Evolutionary conservation across 2,329 filamentous ascomycete species (phyloP), one percentile per base, ranked within the genome.

Genomic region (Xylariaceae sp.): DNA sequence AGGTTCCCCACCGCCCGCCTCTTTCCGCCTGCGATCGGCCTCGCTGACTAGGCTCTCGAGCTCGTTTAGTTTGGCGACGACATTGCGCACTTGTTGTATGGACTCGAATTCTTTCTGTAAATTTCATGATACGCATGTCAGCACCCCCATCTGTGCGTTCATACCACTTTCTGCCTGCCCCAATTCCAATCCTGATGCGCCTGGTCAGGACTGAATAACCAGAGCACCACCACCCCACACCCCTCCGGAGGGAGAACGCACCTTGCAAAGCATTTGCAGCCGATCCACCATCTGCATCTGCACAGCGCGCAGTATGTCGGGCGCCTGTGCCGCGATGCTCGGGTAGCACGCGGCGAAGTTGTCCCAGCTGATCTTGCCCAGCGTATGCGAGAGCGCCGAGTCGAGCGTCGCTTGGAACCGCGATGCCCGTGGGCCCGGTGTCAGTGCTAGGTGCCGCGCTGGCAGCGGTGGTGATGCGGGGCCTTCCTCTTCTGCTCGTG

Each of bases 311-410:
- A 88, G 75, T 33, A 81, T 77, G 6, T 71, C 74, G 21, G 82
- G 81, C 17, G 83, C 79, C 59, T 77, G 74, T 34, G 72, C 68
- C 16, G 82, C 79, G n/a, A 87, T 76, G 17, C 81, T 85, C 39
- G 86, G 85, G 69, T 86, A 88, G 73, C 86, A 88, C 2, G 80
- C 76, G 2, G 80, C 80, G 64, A 88, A 82, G 69, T 84, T 84
- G 45, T 81, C 77, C 74, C 79, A 84, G 61, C 74, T 78, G 52
- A 87, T 76, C 67, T 82, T 81, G 63, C 71, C 75, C 28, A 88
- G 77, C 2, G 85, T 87, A 64, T 79, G 79, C 41, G 72, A 63
- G 21, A 87, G 78, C 24, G 79, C 79, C 55, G 76, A 73, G 51
- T 76, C 75, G 68, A 85, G 86, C 29, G 86, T 75, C 51, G 79